Evolutionary conservation across 2,329 filamentous ascomycete species (phyloP).

Genomic region (Trichoderma hamatum): DNA sequence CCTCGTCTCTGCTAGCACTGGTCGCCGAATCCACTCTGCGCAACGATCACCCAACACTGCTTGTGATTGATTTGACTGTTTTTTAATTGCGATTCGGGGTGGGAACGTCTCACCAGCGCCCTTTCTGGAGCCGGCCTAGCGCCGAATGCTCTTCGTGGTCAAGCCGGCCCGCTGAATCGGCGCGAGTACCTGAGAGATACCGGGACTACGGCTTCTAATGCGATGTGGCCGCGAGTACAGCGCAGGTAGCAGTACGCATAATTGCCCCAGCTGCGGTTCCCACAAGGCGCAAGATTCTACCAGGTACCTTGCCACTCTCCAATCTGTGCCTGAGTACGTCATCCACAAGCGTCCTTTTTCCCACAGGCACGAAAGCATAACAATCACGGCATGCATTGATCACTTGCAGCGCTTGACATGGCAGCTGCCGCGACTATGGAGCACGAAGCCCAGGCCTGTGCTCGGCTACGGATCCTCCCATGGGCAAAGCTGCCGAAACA

Average conservation of each 20-base stretch:
- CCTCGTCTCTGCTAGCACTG: neutral
- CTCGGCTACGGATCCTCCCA: neutral
- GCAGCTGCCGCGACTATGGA: neutral
- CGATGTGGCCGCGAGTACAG: neutral
- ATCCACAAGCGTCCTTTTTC: neutral
- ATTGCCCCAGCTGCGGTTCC: neutral
- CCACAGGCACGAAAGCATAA: slow-evolving; percentile 23
- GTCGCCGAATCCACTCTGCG: slow-evolving; percentile 18
- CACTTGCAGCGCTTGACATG: slow-evolving; percentile 2
- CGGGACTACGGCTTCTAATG: rapidly evolving
- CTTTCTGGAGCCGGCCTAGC: slow-evolving; percentile 9
- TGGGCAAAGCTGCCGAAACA: neutral
- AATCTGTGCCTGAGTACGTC: slow-evolving; percentile 15
- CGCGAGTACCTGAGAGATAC: neutral
- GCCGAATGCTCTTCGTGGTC: neutral
- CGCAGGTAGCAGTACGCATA: neutral
- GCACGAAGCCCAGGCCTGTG: neutral
- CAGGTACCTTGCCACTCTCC: neutral
- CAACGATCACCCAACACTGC: slow-evolving; percentile 15
- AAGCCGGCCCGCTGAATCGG: neutral
- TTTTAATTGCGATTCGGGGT: slow-evolving; percentile 23
- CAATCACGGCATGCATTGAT: neutral
- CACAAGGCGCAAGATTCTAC: slow-evolving; percentile 12
- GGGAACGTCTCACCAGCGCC: slow-evolving; percentile 13
- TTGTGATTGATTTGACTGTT: slow-evolving; percentile 13